A percentile compares a stretch with the other conserved stretches of the same genome.
These are phyloP conservation scores for Yarrowia sp. DNA, from an alignment of 805 yeast species.

Conservation along the genomic window DNA sequence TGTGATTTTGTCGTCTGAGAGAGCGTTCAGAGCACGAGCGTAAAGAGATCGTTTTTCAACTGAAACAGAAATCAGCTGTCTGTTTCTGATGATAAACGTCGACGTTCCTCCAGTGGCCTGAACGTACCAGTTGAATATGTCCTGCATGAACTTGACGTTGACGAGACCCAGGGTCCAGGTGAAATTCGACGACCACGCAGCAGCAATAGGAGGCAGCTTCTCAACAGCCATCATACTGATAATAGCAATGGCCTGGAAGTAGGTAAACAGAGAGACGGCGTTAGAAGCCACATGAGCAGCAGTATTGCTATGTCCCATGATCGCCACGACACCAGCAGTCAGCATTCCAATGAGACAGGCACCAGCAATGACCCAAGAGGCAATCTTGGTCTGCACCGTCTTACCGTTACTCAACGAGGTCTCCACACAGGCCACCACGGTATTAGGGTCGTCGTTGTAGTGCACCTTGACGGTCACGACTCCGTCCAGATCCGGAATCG, in stretches of 20 bases:
- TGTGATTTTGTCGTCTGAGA: conserved; percentile 36
- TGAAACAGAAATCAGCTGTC: conserved; percentile 73
- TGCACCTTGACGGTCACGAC: conserved; percentile 77
- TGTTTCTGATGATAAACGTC: conserved; percentile 72
- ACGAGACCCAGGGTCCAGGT: conserved; percentile 96
- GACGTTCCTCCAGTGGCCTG: conserved; percentile 93
- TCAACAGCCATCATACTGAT: conserved; percentile 96
- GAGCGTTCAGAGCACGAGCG: conserved; percentile 40
- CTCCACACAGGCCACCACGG: conserved; percentile 86
- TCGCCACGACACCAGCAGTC: conserved; percentile 85
- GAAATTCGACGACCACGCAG: conserved; percentile 97
- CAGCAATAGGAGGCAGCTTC: conserved; percentile 92
- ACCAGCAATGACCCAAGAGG: conserved; percentile 95
- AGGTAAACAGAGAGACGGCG: conserved; percentile 87
- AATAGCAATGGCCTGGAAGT: conserved; percentile 91
- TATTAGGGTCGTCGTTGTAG: conserved; percentile 54
- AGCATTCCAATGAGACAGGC: conserved; percentile 86
- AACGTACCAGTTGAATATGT: conserved; percentile 89
- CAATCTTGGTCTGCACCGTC: conserved; percentile 90
- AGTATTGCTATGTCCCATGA: conserved; percentile 87
- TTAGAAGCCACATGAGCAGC: conserved; percentile 98
- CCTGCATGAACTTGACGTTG: conserved; percentile 75
- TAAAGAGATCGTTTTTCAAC: conserved; percentile 59
- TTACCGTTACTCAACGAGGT: conserved; percentile 86
- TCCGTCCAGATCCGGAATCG: conserved; percentile 94